Conservation (phyloP, 2,329 filamentous ascomycete species). For the Lasiodiplodia hormozganensis region DNA sequence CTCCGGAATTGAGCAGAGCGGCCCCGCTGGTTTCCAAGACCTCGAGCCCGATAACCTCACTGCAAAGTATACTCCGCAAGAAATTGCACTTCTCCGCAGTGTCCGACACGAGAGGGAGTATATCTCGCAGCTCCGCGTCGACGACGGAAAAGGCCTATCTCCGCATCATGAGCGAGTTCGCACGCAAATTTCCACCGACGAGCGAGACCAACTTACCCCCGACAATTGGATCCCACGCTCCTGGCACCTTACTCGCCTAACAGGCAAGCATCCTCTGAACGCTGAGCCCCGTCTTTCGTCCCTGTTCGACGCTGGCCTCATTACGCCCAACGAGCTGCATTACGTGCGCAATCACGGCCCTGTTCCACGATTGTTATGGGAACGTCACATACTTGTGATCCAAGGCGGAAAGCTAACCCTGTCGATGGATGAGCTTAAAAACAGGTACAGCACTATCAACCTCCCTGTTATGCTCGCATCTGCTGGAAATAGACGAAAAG, state of each 20-base stretch:
- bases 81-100: constrained; percentile 52
- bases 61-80: constrained; percentile 49
- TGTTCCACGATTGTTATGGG: constrained; percentile 59
- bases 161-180: constrained; percentile 42
- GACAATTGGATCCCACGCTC: constrained; percentile 62
- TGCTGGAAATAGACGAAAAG: constrained; percentile 66
- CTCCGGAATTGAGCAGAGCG: constrained; percentile 32
- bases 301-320: constrained; percentile 56
- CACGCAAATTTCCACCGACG: constrained; percentile 51
- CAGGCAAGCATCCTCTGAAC: constrained; percentile 62
- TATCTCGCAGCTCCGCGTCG: constrained; percentile 48
- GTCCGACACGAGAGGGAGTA: constrained; percentile 55
- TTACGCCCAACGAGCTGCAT: constrained; percentile 60
- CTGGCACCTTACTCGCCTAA: constrained; percentile 56
- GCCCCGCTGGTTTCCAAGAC: constrained; percentile 31
- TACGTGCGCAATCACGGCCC: constrained; percentile 63
- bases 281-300: constrained; percentile 53
- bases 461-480: constrained; percentile 59
- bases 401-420: constrained; percentile 47
- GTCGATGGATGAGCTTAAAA: constrained; percentile 54
- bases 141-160: constrained; percentile 51
- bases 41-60: constrained; percentile 41
- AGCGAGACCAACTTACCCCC: constrained; percentile 59
- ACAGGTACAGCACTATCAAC: constrained; percentile 55
- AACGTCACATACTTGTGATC: constrained; percentile 57